Evolutionary conservation across 148 eudicot species (phyloP), one percentile per base, ranked within the genome.

Genomic region (Silene uniflora): DNA sequence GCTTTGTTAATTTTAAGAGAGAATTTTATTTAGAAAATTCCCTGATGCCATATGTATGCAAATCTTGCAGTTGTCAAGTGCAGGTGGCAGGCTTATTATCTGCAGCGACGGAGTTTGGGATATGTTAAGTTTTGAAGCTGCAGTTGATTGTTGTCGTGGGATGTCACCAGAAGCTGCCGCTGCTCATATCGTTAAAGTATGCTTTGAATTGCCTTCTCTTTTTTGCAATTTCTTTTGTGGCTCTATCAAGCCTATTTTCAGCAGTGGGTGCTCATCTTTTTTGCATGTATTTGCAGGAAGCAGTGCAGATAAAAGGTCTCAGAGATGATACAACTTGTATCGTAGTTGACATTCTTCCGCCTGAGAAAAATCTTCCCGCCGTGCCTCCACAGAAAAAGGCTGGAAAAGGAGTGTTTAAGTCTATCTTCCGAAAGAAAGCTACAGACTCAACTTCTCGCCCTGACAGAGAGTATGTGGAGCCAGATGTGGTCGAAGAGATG

Each of bases 101-200:
- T 85, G 91, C 55, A 95, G 99, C 71, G 99, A 95, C 75, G 99
- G 99, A 72, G 99, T 95, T 75, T 95, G 99, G 99, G 99, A 95
- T 86, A 94, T 93, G 70, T 73, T 95, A 85, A 83, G 91, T 83
- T 91, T 91, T 52, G 99, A 95, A 80, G 39, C 84, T 27, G 97
- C 96, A 75, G 80, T 88, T 69, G 90, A 92, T 60, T 95, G 97
- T 84, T 86, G 92, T 69, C 89, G 98, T 55, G 91, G 92, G 32
- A 83, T 92, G 98, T 75, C 90, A 76, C 73, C 98, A 73, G 97
- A 95, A 73, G 88, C 92, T 60, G 94, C 99, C 74, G 96, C 99
- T 75, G 87, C 90, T 55, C 91, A 92, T 47, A 85, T 95, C 65
- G 98, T 92, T 42, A 92, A 95, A 85, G 99, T 95, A 95, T 52